Base-by-base conservation (phyloP, 768 basidiomycete species). In the Pseudohyphozyma bogoriensis region DNA sequence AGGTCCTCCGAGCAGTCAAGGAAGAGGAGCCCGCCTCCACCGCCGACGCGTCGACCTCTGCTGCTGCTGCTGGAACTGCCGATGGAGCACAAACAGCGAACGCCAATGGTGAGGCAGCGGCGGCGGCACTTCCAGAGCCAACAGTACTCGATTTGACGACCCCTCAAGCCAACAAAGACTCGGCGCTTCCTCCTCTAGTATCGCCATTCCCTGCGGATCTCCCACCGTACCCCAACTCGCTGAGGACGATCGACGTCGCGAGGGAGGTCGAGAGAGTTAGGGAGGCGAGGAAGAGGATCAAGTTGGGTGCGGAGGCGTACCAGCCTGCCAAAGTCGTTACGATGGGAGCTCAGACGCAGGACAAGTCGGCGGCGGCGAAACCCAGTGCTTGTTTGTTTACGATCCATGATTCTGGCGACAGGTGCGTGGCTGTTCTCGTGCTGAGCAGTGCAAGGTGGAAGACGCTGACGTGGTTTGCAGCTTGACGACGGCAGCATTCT, bases 301-400 rank as follows among this genome's bases (percentile, higher is more conserved):
- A 87, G 42, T 76, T 97, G 20, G 93, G 95, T 5, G 88, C 89
- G 1, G 82, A 64, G 55, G 68, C 67, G 26, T 68, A 62, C 33
- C 59, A 53, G 13, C 67, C 60, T 10, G 55, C 49, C 24, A 52
- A 79, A 12, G 74, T 76, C 55, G 73, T 80, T 35, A 71, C 78
- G n/a, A 77, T 81, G 58, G 79, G 83, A 2, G 79, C 35, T 5
- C 11, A 22, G 6, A 36, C 28, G 50, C 54, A 39, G 55, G 51
- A 26, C 46, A 55, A 24, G 42, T 55, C 47, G 28, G 61, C 62
- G 31, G 64, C 83, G 18, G 85, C 85, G 45, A 75, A 93, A 58
- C 93, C 93, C 3, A 96, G 92, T 68, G 84, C 97, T 56, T 95
- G 93, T 67, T 84, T 89, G 9, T 97, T 95, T 71, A 97, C 95